Conservation (phyloP, 345 rosid genomes). For the Murraya paniculata region DNA sequence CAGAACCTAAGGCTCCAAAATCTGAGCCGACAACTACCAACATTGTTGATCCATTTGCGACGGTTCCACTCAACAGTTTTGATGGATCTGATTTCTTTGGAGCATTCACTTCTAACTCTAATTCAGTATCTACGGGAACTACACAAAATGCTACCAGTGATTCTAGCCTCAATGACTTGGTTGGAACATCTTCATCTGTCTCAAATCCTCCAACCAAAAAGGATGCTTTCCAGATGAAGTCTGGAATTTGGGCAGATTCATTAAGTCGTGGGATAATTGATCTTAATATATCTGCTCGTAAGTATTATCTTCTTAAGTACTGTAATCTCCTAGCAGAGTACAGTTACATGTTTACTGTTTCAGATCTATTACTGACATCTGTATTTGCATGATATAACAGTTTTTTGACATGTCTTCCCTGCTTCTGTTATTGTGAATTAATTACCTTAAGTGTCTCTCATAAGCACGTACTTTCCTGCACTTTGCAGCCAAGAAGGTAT, state of each 20-base stretch:
- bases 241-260: conserved; percentile 98
- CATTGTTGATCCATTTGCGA: conserved; percentile 79
- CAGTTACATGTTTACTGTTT: neutral
- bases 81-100: conserved; percentile 90
- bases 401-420: neutral
- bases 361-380: neutral
- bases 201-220: conserved; percentile 50
- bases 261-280: conserved; percentile 95
- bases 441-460: neutral
- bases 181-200: conserved; percentile 38
- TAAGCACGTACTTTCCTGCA: conserved; percentile 4
- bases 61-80: conserved; percentile 70
- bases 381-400: neutral
- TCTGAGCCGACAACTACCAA: conserved; percentile 33
- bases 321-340: neutral
- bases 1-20: conserved; percentile 42
- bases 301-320: conserved; percentile 32
- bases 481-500: conserved; percentile 90
- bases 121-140: conserved; percentile 42
- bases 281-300: conserved; percentile 96
- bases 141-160: conserved; percentile 38
- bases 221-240: conserved; percentile 72
- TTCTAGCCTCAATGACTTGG: conserved; percentile 35
- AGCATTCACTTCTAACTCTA: conserved; percentile 61
- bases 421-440: neutral